Conservation (phyloP, 1,139 yeast species). For the Hyphopichia pseudoburtonii region DNA sequence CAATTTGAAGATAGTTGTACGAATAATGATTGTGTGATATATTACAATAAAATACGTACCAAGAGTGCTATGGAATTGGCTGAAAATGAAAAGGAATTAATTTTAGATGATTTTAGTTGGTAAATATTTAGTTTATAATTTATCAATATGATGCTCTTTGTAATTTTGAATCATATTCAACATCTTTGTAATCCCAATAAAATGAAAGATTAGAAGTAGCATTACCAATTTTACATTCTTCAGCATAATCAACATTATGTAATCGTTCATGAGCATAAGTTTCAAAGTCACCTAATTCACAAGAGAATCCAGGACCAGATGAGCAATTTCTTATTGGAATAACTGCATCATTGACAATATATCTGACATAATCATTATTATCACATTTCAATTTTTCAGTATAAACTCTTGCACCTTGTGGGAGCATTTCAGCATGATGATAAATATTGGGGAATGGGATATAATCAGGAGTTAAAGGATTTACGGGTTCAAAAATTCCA, state of each 20-base stretch:
- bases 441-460: conserved; percentile 27
- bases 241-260: conserved; percentile 15
- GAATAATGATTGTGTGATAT: conserved; percentile 31
- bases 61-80: conserved; percentile 9
- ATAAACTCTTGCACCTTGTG: conserved; percentile 29
- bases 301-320: conserved; percentile 31
- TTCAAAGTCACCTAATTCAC: conserved; percentile 21
- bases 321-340: conserved; percentile 24
- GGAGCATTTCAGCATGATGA: conserved; percentile 24
- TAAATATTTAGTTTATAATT: conserved; percentile 9
- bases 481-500: conserved; percentile 21
- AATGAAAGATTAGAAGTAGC: conserved; percentile 17
- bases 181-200: conserved; percentile 29
- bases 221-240: conserved; percentile 18
- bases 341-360: conserved; percentile 30
- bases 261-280: conserved; percentile 19
- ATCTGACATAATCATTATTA: conserved; percentile 24
- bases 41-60: conserved; percentile 22
- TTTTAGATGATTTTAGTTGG: conserved; percentile 12
- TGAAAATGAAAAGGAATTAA: conserved; percentile 3
- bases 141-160: not conserved
- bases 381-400: conserved; percentile 26
- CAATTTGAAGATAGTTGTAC: conserved; percentile 20
- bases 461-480: conserved; percentile 20
- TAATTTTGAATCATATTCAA: conserved; percentile 21